phyloP scores from a whole-genome alignment of 805 yeast genomes.

The Debaryomyces tyrocola region DNA sequence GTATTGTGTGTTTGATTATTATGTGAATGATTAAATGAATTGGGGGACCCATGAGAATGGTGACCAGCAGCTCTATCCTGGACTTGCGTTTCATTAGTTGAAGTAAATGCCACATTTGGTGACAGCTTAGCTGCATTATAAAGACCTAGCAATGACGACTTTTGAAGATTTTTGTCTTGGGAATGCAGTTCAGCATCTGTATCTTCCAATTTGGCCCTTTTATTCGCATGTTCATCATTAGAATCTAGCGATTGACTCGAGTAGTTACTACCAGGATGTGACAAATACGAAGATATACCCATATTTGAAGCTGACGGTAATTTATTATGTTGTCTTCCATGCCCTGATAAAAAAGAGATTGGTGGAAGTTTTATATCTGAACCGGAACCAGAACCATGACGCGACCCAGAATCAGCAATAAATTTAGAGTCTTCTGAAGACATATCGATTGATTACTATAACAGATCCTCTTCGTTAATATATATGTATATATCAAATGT shows the following conservation, averaged over 20 bases:
- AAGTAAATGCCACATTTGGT: neutral
- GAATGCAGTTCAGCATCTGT: neutral
- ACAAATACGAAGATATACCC: slow-evolving; percentile 18
- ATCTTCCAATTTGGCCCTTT: slow-evolving; percentile 7
- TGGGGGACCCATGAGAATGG: too few species aligned
- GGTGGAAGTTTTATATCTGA: slow-evolving; percentile 14
- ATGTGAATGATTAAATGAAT: neutral
- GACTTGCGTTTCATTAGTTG: too few species aligned
- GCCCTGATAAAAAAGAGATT: slow-evolving; percentile 27
- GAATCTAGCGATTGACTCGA: neutral
- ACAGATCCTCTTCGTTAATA: too few species aligned
- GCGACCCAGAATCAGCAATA: neutral
- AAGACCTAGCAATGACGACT: neutral
- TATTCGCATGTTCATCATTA: slow-evolving; percentile 2
- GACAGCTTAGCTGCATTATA: neutral
- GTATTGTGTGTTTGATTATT: neutral
- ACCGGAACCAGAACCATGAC: slow-evolving; percentile 2
- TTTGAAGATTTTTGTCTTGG: neutral
- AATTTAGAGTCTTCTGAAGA: slow-evolving; percentile 5
- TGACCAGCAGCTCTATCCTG: too few species aligned
- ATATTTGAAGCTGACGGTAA: slow-evolving; percentile 18
- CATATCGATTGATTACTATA: slow-evolving; percentile 1
- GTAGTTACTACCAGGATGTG: neutral
- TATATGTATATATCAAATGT: too few species aligned
- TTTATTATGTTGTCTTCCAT: slow-evolving; percentile 4